Conservation (phyloP, 768 basidiomycete species). For the Lentinula guzmanii region DNA sequence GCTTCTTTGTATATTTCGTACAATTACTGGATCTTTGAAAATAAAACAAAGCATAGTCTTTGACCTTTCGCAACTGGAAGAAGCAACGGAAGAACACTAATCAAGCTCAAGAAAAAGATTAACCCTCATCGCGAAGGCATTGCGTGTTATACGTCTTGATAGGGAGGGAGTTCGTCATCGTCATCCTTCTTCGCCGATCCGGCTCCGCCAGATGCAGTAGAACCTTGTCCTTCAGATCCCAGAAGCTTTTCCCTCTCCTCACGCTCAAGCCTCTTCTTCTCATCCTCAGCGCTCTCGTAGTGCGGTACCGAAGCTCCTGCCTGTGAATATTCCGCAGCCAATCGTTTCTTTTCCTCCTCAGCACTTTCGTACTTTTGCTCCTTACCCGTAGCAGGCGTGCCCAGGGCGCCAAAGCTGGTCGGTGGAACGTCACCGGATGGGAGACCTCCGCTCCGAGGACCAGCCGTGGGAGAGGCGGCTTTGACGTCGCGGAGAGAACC, state of each 20-base stretch:
- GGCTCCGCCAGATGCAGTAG: slow-evolving; percentile 14
- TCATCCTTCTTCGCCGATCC: slow-evolving; percentile 20
- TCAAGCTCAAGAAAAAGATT: background rate
- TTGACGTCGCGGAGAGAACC: slow-evolving; percentile 56
- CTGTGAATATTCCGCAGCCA: slow-evolving; percentile 29
- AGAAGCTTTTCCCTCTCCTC: slow-evolving; percentile 60
- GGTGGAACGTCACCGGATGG: slow-evolving; percentile 18
- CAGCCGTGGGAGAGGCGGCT: slow-evolving; percentile 27
- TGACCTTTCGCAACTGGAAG: background rate
- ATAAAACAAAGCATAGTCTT: background rate
- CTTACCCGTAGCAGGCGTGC: slow-evolving; percentile 12
- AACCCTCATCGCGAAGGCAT: background rate
- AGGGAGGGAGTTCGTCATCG: slow-evolving; percentile 43
- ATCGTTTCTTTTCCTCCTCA: slow-evolving; percentile 62
- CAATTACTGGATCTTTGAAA: background rate
- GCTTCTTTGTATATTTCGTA: too few species aligned
- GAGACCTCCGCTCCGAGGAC: slow-evolving; percentile 25
- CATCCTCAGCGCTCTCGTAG: slow-evolving; percentile 51
- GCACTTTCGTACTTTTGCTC: slow-evolving; percentile 38
- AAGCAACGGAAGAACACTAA: background rate
- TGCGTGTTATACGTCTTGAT: slow-evolving; percentile 7
- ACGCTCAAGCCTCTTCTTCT: slow-evolving; percentile 58
- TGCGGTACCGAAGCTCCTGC: slow-evolving; percentile 12
- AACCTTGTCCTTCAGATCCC: slow-evolving; percentile 6
- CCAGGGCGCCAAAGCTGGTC: slow-evolving; percentile 24